Evolutionary conservation across 345 rosid species (phyloP), one percentile per base, ranked within the genome.

Genomic region (Trapa bicornis): DNA sequence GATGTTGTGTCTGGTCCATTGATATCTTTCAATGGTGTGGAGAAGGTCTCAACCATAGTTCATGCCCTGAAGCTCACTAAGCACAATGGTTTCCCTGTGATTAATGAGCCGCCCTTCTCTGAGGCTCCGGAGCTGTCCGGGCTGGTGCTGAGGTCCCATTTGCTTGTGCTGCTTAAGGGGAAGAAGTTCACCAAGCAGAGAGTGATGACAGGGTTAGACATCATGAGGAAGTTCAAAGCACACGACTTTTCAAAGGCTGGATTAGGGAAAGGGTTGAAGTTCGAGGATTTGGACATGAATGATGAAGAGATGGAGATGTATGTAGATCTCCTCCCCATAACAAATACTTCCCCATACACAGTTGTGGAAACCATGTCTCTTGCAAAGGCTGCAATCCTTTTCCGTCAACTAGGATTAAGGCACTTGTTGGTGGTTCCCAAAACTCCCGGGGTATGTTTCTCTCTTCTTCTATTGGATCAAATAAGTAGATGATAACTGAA

Each of bases 271-370:
- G 96, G 98, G 9, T 63, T 85, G 9, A 87, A 89, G 80, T 66
- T 93, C 14, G 89, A 84, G 77, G 98, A 93, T 72, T 65, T 90
- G 81, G 81, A 83, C 36, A 52, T 90, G 16, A 65, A 57, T 14
- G 87, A 80, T 5, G 96, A 85, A 70, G 97, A 88, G 71, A 84
- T 84, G 96, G 97, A 93, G 71, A 90, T 93, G 98, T 87, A 78
- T 71, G 85, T 90, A 35, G 98, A 90, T 82, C 91, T 93, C 68
- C 97, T 86, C 74, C 97, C 96, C 10, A 82, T 93, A 65, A 77
- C 89, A 12, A 90, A 90, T 75, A 73, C 88, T 1, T 89, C 98
- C 10, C 94, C 97, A 1, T 89, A 89, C 70, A 92, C 97, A 0
- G 97, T 92, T 10, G 80, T 89, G 22, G 98, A 92, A 74, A 84